Conservation (phyloP, 2,329 filamentous ascomycete genomes). For the Pseudohalonectria lignicola region DNA sequence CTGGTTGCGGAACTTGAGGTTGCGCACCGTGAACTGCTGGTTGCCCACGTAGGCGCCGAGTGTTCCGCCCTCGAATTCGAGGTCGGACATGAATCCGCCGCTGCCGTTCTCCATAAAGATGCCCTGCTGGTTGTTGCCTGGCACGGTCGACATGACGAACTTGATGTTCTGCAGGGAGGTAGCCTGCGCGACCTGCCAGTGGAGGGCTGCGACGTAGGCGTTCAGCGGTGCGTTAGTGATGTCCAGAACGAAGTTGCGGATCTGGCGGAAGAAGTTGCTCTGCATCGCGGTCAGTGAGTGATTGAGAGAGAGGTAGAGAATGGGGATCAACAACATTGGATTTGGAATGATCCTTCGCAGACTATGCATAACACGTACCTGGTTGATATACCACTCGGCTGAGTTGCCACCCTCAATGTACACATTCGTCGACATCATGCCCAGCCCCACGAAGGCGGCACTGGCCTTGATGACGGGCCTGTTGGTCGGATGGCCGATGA, state of each 20-base stretch:
- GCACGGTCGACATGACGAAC: conserved; percentile 32
- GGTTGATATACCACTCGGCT: conserved; percentile 2
- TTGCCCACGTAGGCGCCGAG: conserved; percentile 43
- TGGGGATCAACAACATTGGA: too few relatives aligned
- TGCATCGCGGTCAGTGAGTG: too few relatives aligned
- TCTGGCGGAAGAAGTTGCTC: conserved; percentile 39
- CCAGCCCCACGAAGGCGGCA: conserved; percentile 3
- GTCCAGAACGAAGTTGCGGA: conserved; percentile 40
- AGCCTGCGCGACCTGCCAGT: conserved; percentile 57
- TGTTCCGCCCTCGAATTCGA: conserved; percentile 57
- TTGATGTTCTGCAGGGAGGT: conserved; percentile 44
- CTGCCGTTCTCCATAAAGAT: too few relatives aligned
- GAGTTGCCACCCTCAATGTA: background rate
- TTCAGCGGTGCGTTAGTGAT: conserved; percentile 11
- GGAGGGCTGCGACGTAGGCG: too few relatives aligned
- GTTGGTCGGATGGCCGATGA: conserved; percentile 2
- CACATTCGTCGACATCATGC: conserved; percentile 2
- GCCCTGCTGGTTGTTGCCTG: conserved; percentile 39
- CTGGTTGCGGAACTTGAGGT: conserved; percentile 52
- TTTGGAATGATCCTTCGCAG: too few relatives aligned
- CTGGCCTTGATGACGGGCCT: background rate
- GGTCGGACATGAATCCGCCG: too few relatives aligned
- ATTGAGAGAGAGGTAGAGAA: too few relatives aligned
- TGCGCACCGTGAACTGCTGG: conserved; percentile 59
- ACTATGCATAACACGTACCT: too few relatives aligned